Conservation (phyloP, 2,329 filamentous ascomycete species). For the Neophaeococcomyces mojaviensis region DNA sequence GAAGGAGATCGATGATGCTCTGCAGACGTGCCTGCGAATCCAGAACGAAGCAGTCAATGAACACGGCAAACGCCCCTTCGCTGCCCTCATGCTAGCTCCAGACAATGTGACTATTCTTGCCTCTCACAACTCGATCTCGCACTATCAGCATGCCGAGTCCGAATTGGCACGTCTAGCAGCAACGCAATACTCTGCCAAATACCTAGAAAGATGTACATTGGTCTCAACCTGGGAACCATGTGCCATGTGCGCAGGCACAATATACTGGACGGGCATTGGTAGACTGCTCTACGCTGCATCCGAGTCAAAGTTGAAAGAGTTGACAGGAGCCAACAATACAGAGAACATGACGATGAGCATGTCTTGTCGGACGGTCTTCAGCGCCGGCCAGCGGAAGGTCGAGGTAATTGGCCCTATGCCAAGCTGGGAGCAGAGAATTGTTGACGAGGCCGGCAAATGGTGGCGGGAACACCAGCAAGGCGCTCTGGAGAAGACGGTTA, state of each 20-base stretch:
- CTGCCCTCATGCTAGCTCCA: constrained; percentile 41
- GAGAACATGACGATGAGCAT: constrained; percentile 48
- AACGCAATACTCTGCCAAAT: constrained; percentile 41
- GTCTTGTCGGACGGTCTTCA: constrained; percentile 42
- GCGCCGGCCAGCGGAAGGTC: constrained; percentile 42
- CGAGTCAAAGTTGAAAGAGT: constrained; percentile 38
- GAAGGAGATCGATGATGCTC: constrained; percentile 34
- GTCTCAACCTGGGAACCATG: constrained; percentile 51
- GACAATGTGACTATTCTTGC: constrained; percentile 44
- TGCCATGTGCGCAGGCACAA: constrained; percentile 44
- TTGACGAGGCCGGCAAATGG: constrained; percentile 41
- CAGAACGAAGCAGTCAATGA: constrained; percentile 37
- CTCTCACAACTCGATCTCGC: constrained; percentile 44
- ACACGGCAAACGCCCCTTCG: constrained; percentile 45
- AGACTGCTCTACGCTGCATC: constrained; percentile 45
- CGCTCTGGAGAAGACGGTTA: background rate
- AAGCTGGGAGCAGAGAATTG: constrained; percentile 38
- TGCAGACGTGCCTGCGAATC: constrained; percentile 34
- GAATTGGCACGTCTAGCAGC: constrained; percentile 44
- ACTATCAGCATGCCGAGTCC: constrained; percentile 48
- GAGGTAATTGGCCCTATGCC: constrained; percentile 44
- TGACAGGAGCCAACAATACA: constrained; percentile 42
- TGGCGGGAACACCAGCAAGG: constrained; percentile 29
- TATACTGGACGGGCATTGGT: constrained; percentile 49
- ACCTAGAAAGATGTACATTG: constrained; percentile 43